phyloP scores from a whole-genome alignment of 73 alveolate species.

The Paramecium primaurelia region DNA sequence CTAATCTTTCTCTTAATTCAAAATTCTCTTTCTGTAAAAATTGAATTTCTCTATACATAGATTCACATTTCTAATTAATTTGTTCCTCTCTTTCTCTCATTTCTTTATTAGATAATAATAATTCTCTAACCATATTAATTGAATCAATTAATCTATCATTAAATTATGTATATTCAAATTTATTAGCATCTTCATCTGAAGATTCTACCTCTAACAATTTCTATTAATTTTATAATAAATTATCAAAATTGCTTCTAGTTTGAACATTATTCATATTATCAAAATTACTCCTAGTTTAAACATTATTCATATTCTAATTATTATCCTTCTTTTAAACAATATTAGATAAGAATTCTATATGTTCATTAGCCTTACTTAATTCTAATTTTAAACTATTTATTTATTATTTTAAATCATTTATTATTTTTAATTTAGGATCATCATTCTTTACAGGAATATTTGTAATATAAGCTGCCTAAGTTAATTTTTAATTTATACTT shows the following conservation, averaged over 20 bases:
- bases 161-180: not conserved
- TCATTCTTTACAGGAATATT: slow-evolving; percentile 90
- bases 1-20: slow-evolving; percentile 50
- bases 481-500: not conserved
- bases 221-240: not conserved
- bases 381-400: not conserved
- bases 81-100: slow-evolving; percentile 55
- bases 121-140: slow-evolving; percentile 57
- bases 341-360: slow-evolving; percentile 39
- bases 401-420: slow-evolving; percentile 66
- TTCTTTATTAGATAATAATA: slow-evolving; percentile 47
- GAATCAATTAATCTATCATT: slow-evolving; percentile 64
- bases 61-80: not conserved
- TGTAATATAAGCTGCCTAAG: slow-evolving; percentile 86
- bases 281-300: not conserved
- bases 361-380: slow-evolving; percentile 51
- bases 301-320: not conserved
- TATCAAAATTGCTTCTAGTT: not conserved
- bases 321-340: not conserved
- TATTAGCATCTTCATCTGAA: not conserved
- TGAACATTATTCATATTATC: not conserved
- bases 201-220: not conserved
- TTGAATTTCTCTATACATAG: slow-evolving; percentile 3
- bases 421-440: slow-evolving; percentile 81
- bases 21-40: slow-evolving; percentile 29